Conservation (phyloP, 2,329 filamentous ascomycete species). For the Paecilomyces formosus region DNA sequence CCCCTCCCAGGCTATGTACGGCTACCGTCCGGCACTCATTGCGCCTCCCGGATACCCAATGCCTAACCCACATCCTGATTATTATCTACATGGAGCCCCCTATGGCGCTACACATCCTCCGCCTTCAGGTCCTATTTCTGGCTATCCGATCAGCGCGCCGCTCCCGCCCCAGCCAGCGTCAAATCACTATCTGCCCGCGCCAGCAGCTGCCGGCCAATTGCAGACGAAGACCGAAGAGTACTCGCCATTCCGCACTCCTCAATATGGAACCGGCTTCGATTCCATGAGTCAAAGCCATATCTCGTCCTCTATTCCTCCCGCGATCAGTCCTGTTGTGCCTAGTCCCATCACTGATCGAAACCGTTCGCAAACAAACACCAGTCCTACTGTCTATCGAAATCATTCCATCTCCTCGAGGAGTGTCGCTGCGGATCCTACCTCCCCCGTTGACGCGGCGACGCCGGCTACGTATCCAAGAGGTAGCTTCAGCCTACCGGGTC, state of each 20-base stretch:
- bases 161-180: constrained; percentile 25
- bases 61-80: constrained; percentile 25
- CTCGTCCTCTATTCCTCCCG: constrained; percentile 24
- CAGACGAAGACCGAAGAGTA: constrained; percentile 32
- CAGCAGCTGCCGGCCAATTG: constrained; percentile 20
- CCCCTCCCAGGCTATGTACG: constrained; percentile 31
- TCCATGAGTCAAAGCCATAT: constrained; percentile 25
- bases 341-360: constrained; percentile 27
- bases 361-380: constrained; percentile 28
- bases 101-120: constrained; percentile 28
- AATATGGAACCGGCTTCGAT: constrained; percentile 29
- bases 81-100: constrained; percentile 27
- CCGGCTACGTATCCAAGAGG: constrained; percentile 28
- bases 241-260: constrained; percentile 22
- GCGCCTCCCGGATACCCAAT: constrained; percentile 27
- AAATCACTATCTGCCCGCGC: constrained; percentile 30
- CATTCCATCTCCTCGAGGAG: constrained; percentile 32
- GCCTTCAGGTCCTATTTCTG: constrained; percentile 23
- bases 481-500: constrained; percentile 29
- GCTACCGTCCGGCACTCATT: constrained; percentile 33
- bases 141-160: constrained; percentile 26
- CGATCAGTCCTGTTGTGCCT: constrained; percentile 22
- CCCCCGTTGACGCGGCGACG: constrained; percentile 30
- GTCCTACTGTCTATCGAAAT: constrained; percentile 30
- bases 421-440: constrained; percentile 29